Percentiles rank a stretch among this genome's conserved stretches.
Evolutionary conservation across 306 rosid genomes (phyloP).

Genomic region (Neltuma alba): DNA sequence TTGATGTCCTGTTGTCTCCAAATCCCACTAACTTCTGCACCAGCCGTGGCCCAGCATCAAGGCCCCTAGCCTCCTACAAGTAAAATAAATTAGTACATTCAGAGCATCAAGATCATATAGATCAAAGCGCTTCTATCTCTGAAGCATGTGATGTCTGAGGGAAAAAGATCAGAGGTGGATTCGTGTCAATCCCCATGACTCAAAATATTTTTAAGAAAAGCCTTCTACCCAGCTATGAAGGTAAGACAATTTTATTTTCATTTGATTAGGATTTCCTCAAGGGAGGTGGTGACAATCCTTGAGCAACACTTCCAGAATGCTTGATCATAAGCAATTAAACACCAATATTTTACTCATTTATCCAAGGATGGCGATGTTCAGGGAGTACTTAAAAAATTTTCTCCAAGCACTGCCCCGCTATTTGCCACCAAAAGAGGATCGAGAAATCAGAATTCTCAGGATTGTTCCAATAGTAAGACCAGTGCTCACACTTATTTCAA

Average conservation of each 20-base stretch:
- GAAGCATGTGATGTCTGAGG: background rate
- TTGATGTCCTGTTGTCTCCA: conserved; percentile 82
- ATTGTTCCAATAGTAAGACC: background rate
- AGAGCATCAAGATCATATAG: conserved; percentile 26
- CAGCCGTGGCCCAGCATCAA: conserved; percentile 93
- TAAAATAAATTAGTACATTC: conserved; percentile 18
- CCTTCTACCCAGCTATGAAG: background rate
- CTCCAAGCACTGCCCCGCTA: background rate
- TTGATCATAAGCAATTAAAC: conserved; percentile 1
- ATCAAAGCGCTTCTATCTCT: conserved; percentile 21
- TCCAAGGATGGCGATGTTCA: background rate
- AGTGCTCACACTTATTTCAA: background rate
- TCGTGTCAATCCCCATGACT: conserved; percentile 12
- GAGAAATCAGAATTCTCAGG: background rate
- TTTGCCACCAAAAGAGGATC: background rate
- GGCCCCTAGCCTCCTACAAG: conserved; percentile 95
- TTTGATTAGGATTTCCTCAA: background rate
- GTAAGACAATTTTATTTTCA: background rate
- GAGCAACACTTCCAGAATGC: background rate
- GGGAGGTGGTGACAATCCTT: background rate
- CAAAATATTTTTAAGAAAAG: background rate
- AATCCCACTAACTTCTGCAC: conserved; percentile 85
- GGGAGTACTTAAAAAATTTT: background rate
- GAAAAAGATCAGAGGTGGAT: background rate
- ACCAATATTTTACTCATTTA: background rate